These are phyloP conservation scores for Ilyonectria sp. DNA, from an alignment of 2,329 filamentous ascomycete species.

Conservation along the genomic window DNA sequence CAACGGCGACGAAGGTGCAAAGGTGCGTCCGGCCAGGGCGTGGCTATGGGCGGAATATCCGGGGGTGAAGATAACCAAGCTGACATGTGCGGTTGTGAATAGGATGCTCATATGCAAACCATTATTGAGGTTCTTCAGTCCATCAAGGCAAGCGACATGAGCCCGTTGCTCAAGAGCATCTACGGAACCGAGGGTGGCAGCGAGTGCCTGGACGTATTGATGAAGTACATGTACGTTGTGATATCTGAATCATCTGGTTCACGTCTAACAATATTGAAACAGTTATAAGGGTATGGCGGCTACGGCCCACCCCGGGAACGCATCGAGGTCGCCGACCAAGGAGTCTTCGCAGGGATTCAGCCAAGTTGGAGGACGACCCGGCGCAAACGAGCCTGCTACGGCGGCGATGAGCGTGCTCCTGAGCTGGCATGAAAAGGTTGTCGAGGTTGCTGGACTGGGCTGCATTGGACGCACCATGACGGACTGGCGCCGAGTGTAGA, in stretches of 20 bases:
- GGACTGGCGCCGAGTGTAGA: conserved; percentile 84
- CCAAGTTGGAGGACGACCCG: conserved; percentile 76
- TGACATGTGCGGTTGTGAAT: conserved; percentile 32
- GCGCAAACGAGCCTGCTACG: conserved; percentile 77
- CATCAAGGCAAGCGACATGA: conserved; percentile 97
- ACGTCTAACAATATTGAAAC: conserved; percentile 33
- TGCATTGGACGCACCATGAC: conserved; percentile 96
- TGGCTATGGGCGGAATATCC: background rate
- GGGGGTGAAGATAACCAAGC: background rate
- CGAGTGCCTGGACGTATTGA: conserved; percentile 91
- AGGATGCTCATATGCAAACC: conserved; percentile 90
- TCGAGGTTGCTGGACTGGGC: conserved; percentile 92
- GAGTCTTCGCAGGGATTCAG: conserved; percentile 89
- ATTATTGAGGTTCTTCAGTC: conserved; percentile 95
- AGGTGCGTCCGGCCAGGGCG: conserved; percentile 59
- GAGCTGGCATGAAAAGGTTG: conserved; percentile 99
- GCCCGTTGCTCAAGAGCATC: conserved; percentile 85
- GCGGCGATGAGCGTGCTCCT: conserved; percentile 96
- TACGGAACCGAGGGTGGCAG: conserved; percentile 84
- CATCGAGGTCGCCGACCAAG: conserved; percentile 59
- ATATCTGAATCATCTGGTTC: background rate
- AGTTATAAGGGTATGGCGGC: conserved; percentile 92
- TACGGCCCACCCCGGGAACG: conserved; percentile 56
- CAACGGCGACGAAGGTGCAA: conserved; percentile 70
- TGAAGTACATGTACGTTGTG: conserved; percentile 91